A percentile compares a stretch with the other conserved stretches of the same genome.
Evolutionary conservation across 768 basidiomycete genomes (phyloP).

Genomic region (Pulveroboletus sp.): DNA sequence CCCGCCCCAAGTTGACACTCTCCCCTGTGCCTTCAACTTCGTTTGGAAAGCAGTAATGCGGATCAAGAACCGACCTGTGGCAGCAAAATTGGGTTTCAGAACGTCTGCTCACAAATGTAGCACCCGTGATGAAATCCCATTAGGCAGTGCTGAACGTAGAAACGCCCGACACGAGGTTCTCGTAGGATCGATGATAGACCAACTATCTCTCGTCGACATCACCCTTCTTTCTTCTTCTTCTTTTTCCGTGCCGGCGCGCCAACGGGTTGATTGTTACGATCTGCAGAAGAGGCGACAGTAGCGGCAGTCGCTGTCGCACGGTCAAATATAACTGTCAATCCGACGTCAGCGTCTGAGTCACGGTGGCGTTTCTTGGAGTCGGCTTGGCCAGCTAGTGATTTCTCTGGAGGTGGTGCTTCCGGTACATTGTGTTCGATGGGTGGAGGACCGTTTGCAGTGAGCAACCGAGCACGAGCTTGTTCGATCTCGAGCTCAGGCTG

Average conservation of each 20-base stretch:
- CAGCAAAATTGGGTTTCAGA: too few species aligned
- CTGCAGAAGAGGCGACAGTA: too few species aligned
- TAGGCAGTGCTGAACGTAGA: too few species aligned
- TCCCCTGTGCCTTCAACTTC: too few species aligned
- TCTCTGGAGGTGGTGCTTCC: background rate
- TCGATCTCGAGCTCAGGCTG: background rate
- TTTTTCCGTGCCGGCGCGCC: conserved; percentile 19
- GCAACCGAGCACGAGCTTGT: background rate
- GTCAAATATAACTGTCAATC: background rate
- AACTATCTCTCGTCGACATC: conserved; percentile 1
- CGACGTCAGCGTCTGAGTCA: conserved; percentile 14
- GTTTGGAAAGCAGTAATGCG: too few species aligned
- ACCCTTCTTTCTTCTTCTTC: conserved; percentile 17
- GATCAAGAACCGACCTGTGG: too few species aligned
- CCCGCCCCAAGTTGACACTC: too few species aligned
- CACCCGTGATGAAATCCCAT: too few species aligned
- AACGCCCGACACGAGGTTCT: too few species aligned
- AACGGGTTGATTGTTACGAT: background rate
- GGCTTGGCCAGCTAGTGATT: background rate
- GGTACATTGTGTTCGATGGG: background rate
- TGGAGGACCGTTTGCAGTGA: background rate
- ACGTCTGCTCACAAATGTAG: too few species aligned
- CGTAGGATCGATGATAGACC: background rate
- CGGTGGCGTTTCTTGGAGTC: conserved; percentile 21
- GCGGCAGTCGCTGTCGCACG: background rate